Conservation (phyloP, 495 filamentous ascomycete genomes). For the Penicillium bovifimosum region DNA sequence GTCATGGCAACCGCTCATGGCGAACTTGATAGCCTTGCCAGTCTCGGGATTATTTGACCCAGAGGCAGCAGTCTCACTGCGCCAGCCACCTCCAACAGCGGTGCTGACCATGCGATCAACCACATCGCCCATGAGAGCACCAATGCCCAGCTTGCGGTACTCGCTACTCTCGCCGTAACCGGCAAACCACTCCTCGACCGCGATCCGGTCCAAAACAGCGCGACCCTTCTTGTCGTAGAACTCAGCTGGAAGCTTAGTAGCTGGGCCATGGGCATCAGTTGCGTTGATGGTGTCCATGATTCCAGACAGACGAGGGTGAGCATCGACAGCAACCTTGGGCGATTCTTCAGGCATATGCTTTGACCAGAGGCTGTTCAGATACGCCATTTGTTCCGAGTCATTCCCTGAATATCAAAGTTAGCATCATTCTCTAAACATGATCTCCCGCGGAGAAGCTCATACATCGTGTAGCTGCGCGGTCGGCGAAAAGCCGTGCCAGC, state of each 20-base stretch:
- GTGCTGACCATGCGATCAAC: conserved; percentile 76
- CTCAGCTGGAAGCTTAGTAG: conserved; percentile 68
- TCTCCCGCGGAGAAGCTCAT: conserved; percentile 5
- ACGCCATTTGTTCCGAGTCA: conserved; percentile 72
- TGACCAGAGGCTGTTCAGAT: conserved; percentile 66
- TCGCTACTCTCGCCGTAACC: conserved; percentile 80
- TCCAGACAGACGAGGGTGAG: conserved; percentile 75
- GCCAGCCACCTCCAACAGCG: conserved; percentile 54
- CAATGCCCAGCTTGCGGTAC: conserved; percentile 83
- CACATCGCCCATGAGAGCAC: conserved; percentile 75
- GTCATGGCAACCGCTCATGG: conserved; percentile 86
- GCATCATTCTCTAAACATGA: background rate
- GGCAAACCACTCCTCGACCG: conserved; percentile 87
- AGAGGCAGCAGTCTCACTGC: conserved; percentile 52
- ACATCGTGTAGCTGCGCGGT: conserved; percentile 72
- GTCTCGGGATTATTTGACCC: conserved; percentile 34
- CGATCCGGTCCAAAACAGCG: conserved; percentile 69
- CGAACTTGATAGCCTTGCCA: conserved; percentile 60
- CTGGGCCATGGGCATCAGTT: conserved; percentile 76
- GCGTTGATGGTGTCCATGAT: conserved; percentile 93
- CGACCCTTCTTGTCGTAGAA: conserved; percentile 79
- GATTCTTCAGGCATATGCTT: conserved; percentile 79
- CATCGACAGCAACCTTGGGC: conserved; percentile 71
- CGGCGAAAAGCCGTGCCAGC: conserved; percentile 72
- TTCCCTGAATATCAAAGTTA: conserved; percentile 50